These are phyloP conservation scores for Pleurotus tuber-regium DNA, from an alignment of 768 basidiomycete genomes.

Conservation along the genomic window DNA sequence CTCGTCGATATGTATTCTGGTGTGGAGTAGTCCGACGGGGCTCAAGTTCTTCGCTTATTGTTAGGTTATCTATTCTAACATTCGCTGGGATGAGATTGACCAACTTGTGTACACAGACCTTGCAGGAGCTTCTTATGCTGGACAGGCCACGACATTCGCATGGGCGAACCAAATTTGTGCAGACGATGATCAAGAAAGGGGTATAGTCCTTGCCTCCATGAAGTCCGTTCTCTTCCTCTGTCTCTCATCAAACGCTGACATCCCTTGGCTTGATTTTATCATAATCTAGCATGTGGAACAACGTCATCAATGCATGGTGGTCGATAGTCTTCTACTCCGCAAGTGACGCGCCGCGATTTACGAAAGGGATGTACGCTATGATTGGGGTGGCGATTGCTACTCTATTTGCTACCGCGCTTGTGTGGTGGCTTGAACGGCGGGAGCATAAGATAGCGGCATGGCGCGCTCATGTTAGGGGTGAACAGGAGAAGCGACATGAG, in stretches of 20 bases:
- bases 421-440: slow-evolving; percentile 50
- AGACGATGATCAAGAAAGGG: slow-evolving; percentile 68
- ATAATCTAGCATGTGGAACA: slow-evolving; percentile 60
- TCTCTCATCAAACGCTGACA: background rate
- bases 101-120: slow-evolving; percentile 33
- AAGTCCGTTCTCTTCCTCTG: slow-evolving; percentile 39
- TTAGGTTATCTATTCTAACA: no score
- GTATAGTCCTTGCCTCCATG: slow-evolving; percentile 72
- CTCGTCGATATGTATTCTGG: slow-evolving; percentile 56
- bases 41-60: slow-evolving; percentile 80
- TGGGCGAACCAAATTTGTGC: slow-evolving; percentile 82
- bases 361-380: slow-evolving; percentile 70
- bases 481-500: background rate
- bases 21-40: slow-evolving; percentile 55
- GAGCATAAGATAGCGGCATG: slow-evolving; percentile 16
- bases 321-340: slow-evolving; percentile 72
- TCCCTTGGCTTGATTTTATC: background rate
- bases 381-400: slow-evolving; percentile 57
- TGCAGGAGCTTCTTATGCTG: slow-evolving; percentile 67
- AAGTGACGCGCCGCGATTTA: slow-evolving; percentile 66
- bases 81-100: no score
- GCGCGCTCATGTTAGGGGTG: background rate
- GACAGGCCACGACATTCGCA: slow-evolving; percentile 76
- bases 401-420: slow-evolving; percentile 49
- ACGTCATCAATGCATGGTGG: slow-evolving; percentile 69